phyloP scores from a whole-genome alignment of 192 early-diverging fungal genomes.

The Coemansia biformis region DNA sequence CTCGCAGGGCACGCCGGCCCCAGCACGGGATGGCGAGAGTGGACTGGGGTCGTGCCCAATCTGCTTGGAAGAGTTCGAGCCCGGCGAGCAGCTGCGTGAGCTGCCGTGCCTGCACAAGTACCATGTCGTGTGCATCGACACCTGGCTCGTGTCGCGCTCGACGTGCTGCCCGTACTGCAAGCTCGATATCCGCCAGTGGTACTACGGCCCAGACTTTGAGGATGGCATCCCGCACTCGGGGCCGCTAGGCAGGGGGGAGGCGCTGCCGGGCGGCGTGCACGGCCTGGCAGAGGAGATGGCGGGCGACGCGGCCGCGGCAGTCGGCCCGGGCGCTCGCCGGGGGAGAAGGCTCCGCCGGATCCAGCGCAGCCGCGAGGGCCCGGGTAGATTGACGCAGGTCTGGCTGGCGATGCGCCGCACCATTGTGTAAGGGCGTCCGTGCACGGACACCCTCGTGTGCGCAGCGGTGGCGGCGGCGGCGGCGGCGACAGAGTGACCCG shows the following conservation, averaged over 20 bases:
- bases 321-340: neutral
- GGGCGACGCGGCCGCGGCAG: neutral
- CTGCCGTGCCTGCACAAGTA: constrained; percentile 63
- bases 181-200: constrained; percentile 46
- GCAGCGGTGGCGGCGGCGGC: too few relatives aligned
- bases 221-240: constrained; percentile 10
- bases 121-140: constrained; percentile 65
- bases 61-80: constrained; percentile 64
- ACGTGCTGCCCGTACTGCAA: constrained; percentile 52
- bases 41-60: constrained; percentile 57
- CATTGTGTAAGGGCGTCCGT: neutral
- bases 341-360: constrained; percentile 1
- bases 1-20: constrained; percentile 9
- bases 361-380: neutral
- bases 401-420: neutral
- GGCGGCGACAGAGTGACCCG: too few relatives aligned
- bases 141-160: constrained; percentile 52
- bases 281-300: neutral
- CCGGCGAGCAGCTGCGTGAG: constrained; percentile 59
- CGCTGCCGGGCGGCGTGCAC: neutral
- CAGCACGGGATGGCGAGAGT: constrained; percentile 13
- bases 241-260: neutral
- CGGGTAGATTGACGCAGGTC: neutral
- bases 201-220: constrained; percentile 33
- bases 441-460: too few relatives aligned